phyloP scores from a whole-genome alignment of 352 stramenopile species.

The Aphanomyces cochlioides region DNA sequence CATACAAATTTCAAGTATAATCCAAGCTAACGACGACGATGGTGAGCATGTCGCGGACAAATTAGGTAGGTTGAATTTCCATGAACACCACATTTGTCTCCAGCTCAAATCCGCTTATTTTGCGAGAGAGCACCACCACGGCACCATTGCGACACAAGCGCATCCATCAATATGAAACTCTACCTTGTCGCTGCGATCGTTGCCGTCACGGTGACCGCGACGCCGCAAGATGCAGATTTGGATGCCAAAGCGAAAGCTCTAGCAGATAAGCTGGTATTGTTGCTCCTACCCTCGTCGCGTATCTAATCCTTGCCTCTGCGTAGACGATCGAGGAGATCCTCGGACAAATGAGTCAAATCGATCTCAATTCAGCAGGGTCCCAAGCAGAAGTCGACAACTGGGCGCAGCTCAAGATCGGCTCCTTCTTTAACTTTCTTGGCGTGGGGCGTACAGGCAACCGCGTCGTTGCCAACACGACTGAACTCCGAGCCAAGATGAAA shows the following conservation, averaged over 20 bases:
- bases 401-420: constrained; percentile 55
- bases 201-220: not conserved
- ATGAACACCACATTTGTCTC: no score
- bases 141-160: no score
- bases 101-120: no score
- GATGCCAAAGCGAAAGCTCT: not conserved
- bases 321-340: constrained; percentile 53
- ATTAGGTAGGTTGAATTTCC: no score
- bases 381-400: constrained; percentile 51
- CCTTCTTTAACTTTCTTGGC: constrained; percentile 54
- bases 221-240: constrained; percentile 1
- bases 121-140: no score
- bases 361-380: constrained; percentile 40
- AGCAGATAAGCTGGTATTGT: constrained; percentile 13
- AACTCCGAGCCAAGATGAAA: constrained; percentile 47
- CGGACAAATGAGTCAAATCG: constrained; percentile 81
- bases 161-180: no score
- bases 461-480: constrained; percentile 33
- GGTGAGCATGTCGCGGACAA: no score
- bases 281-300: no score
- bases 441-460: constrained; percentile 35
- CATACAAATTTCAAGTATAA: no score
- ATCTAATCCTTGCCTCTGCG: not conserved
- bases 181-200: no score
- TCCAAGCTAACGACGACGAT: no score